Base-by-base conservation (phyloP, 2,329 filamentous ascomycete species). In the Xylaria sp. region DNA sequence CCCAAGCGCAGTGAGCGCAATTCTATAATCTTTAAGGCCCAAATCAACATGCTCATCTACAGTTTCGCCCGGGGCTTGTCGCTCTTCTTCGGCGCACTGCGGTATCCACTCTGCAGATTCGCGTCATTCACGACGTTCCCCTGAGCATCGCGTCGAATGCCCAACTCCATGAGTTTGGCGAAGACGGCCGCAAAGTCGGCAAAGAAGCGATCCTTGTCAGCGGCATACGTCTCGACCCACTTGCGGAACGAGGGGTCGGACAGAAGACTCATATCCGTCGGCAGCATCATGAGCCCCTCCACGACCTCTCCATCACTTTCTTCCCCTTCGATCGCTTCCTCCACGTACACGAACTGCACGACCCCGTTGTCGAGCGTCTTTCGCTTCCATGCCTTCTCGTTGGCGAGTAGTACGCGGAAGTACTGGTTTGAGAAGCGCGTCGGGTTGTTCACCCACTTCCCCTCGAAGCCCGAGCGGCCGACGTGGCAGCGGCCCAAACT, bases 401-500 rank as follows among this genome's bases (percentile, higher is more conserved):
- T 74, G 62, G 69, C 72, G 1, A 74, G 63, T 51, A 78, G 67
- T 37, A 78, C 67, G 23, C 69, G 66, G 65, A 72, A 77, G 63
- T 76, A 78, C 70, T 77, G 73, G 64, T 78, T 78, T 14, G 74
- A 75, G 69, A 78, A 77, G 19, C 75, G 68, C 50, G 73, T 77
- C 51, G 74, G 75, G 61, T 75, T 76, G 57, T 75, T 74, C 42
- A 75, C 75, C 75, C 76, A 77, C 51, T 75, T 74, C 19, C 76
- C 75, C 43, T 76, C 71, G 60, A 77, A 77, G 1, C 75, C 74
- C 46, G 71, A 68, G 49, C 72, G 65, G 57, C 73, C 71, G 37
- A 45, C 40, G 57, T 75, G 72, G 67, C 91, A 95, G 68, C 94
- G 91, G 60, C 93, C 94, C 19, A 96, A 85, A 61, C 91, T 91